Conservation (phyloP, 495 filamentous ascomycete species). For the Apodospora peruviana region DNA sequence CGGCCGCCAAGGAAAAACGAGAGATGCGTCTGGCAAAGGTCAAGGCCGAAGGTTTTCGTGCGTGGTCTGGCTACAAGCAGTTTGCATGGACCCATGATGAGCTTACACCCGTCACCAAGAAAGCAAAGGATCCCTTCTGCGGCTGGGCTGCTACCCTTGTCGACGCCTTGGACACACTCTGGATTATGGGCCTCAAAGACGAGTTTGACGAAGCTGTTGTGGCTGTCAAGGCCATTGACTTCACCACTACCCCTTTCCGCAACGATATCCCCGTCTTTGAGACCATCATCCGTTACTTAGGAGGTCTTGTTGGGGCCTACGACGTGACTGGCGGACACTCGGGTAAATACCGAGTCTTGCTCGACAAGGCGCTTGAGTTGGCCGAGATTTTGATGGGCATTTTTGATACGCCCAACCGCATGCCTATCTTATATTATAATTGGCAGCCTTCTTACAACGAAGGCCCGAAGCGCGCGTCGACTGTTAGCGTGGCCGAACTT, state of each 20-base stretch:
- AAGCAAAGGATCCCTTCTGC: slow-evolving; percentile 70
- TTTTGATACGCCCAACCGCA: slow-evolving; percentile 95
- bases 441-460: slow-evolving; percentile 68
- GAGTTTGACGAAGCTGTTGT: slow-evolving; percentile 85
- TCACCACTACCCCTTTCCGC: slow-evolving; percentile 63
- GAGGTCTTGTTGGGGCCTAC: slow-evolving; percentile 76
- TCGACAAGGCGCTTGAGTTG: slow-evolving; percentile 84
- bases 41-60: slow-evolving; percentile 67
- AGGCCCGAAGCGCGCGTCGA: slow-evolving; percentile 60
- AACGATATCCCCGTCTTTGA: slow-evolving; percentile 74
- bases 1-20: slow-evolving; percentile 54
- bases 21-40: slow-evolving; percentile 61
- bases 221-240: slow-evolving; percentile 77
- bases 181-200: slow-evolving; percentile 88
- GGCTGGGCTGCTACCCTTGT: slow-evolving; percentile 95
- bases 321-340: slow-evolving; percentile 62
- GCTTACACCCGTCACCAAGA: slow-evolving; percentile 61
- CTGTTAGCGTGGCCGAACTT: slow-evolving; percentile 72
- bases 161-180: slow-evolving; percentile 88
- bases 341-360: slow-evolving; percentile 52
- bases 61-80: slow-evolving; percentile 78
- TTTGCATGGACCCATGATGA: slow-evolving; percentile 86
- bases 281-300: slow-evolving; percentile 82
- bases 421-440: slow-evolving; percentile 82
- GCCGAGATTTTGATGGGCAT: slow-evolving; percentile 84